Percentiles rank a stretch among this genome's conserved stretches.
These are phyloP conservation scores for Xylaria nigripes DNA, from an alignment of 495 filamentous ascomycete genomes.

Conservation along the genomic window DNA sequence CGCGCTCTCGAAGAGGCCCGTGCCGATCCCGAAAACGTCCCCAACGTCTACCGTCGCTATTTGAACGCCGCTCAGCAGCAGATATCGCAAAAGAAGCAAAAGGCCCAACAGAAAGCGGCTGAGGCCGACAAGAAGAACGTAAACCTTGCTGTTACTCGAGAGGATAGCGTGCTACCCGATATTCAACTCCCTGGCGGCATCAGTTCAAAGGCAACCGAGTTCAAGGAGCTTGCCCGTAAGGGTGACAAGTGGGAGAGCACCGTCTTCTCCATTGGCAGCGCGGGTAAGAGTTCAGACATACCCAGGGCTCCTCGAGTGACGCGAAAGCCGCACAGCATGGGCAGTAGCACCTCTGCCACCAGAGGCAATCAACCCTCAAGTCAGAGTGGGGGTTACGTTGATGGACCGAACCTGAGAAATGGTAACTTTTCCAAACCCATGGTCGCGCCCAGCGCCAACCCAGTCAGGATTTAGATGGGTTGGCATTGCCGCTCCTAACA, in stretches of 20 bases:
- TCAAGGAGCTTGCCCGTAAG: slow-evolving; percentile 76
- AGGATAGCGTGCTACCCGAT: slow-evolving; percentile 84
- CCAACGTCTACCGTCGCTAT: slow-evolving; percentile 85
- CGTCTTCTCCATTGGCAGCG: slow-evolving; percentile 83
- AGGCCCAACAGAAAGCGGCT: slow-evolving; percentile 60
- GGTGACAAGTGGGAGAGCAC: slow-evolving; percentile 93
- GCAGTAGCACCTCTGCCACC: not conserved
- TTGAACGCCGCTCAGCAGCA: slow-evolving; percentile 64
- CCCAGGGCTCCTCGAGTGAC: slow-evolving; percentile 54
- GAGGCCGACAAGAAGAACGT: slow-evolving; percentile 64
- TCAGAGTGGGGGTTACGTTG: slow-evolving; percentile 5
- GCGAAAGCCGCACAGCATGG: slow-evolving; percentile 49
- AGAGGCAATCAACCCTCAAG: slow-evolving; percentile 8
- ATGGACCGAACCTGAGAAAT: not conserved
- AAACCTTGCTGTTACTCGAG: slow-evolving; percentile 78
- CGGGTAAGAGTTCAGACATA: slow-evolving; percentile 61
- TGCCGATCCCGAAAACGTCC: slow-evolving; percentile 64
- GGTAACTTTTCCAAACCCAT: slow-evolving; percentile 7
- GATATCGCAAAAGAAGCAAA: slow-evolving; percentile 62
- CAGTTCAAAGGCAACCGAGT: slow-evolving; percentile 90
- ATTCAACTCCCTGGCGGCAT: slow-evolving; percentile 86
- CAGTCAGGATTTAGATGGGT: not conserved
- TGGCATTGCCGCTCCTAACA: not conserved
- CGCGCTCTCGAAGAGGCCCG: slow-evolving; percentile 57
- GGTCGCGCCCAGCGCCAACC: not conserved